A percentile compares a stretch with the other conserved stretches of the same genome.
Conservation (phyloP, 208 protist genomes). For the Blechomonas ayalai region DNA sequence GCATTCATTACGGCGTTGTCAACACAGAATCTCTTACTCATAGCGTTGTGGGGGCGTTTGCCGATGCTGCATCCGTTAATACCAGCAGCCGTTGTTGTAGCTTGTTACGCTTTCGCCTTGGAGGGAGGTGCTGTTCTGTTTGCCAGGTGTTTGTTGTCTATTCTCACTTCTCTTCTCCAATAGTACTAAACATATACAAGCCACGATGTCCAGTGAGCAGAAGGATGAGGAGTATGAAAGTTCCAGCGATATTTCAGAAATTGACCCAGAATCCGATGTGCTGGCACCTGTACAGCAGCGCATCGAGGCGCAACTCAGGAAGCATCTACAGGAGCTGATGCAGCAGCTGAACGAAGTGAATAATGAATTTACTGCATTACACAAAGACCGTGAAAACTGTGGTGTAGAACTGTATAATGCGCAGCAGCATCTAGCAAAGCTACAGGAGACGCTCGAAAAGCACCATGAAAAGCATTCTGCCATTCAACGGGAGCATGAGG, state of each 20-base stretch:
- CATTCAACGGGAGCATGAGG: constrained; percentile 73
- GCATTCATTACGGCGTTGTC: no score
- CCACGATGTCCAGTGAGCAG: constrained; percentile 1
- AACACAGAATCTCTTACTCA: no score
- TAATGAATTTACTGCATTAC: constrained; percentile 64
- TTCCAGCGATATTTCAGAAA: constrained; percentile 80
- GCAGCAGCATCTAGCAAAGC: constrained; percentile 91
- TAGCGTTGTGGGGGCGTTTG: background rate
- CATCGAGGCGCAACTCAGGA: constrained; percentile 83
- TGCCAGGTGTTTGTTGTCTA: constrained; percentile 2
- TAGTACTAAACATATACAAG: constrained; percentile 8
- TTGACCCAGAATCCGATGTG: constrained; percentile 80
- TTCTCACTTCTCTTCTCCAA: constrained; percentile 1
- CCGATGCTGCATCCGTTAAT: no score
- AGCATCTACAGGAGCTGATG: constrained; percentile 80
- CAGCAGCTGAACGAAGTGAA: constrained; percentile 82
- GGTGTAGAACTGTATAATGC: constrained; percentile 94
- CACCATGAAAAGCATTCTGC: constrained; percentile 77
- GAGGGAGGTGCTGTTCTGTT: no score
- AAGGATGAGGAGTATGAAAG: constrained; percentile 57
- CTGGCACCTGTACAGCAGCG: constrained; percentile 81
- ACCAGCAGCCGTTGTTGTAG: no score
- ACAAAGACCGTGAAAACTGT: constrained; percentile 81
- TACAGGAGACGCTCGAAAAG: constrained; percentile 90
- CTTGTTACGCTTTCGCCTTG: no score